Evolutionary conservation across 208 protist species (phyloP), one percentile per base, ranked within the genome.

Genomic region (Acanthamoeba royreba): DNA sequence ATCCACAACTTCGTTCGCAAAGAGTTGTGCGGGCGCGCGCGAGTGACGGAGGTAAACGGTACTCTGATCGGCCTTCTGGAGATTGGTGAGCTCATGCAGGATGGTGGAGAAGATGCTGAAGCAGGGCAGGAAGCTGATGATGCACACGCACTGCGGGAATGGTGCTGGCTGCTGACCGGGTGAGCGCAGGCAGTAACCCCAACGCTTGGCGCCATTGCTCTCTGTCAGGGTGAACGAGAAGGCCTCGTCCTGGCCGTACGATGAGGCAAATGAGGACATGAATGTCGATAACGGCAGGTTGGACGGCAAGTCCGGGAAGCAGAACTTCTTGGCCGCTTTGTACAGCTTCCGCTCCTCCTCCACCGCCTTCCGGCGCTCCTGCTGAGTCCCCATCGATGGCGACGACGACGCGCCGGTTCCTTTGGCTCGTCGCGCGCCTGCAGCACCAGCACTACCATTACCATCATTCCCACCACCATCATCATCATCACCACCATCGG

Each of bases 21-120:
- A n/a, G n/a, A n/a, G n/a, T n/a, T n/a, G n/a, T n/a, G n/a, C n/a
- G n/a, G n/a, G n/a, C n/a, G n/a, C n/a, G n/a, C n/a, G 53, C 46
- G 74, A 85, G 35, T 90, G 28, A 1, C 25, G 15, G 15, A 35
- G 28, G 52, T 90, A 49, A 49, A 42, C 52, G 53, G 47, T 52
- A 28, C 55, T 28, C 53, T 91, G 35, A n/a, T n/a, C n/a, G n/a
- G n/a, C n/a, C n/a, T n/a, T n/a, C n/a, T n/a, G n/a, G n/a, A n/a
- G n/a, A n/a, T n/a, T n/a, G 28, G 46, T 61, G 28, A 91, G 35
- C 8, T 91, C 8, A 19, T 4, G 25, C 35, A 91, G 28, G 22
- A 91, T 63, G 22, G 46, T 69, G 9, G 85, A 91, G 35, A 91
- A 91, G 46, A 91, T 91, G 22, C 31, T 46, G 85, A 91, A 91